Base-by-base conservation (phyloP, 2,329 filamentous ascomycete species). In the Myriangium duriaei region DNA sequence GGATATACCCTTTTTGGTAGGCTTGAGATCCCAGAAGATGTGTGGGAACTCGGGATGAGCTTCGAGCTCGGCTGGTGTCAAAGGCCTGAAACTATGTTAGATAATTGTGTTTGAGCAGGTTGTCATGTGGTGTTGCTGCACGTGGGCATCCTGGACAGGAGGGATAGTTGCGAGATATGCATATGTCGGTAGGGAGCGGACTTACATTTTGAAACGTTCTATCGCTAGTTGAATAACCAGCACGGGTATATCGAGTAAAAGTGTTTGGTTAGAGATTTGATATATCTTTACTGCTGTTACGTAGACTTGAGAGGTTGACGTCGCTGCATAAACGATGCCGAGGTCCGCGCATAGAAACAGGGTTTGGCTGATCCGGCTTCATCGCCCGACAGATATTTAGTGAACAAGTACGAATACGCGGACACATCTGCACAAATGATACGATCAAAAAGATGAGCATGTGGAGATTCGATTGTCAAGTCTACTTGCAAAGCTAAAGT, bases 21-120 rank as follows among this genome's bases (percentile, higher is more conserved):
- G 78, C 49, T 76, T 68, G 14, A 92, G 71, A 17, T 72, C 64
- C 79, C 79, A 87, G 57, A 76, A 64, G 2, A 74, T 71, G 33
- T 79, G 71, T 3, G 69, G 62, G 49, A 73, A 87, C 34, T 81
- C 74, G 1, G 79, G 77, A 50, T 81, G 78, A 30, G 68, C 60
- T 44, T 72, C 56, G 19, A 79, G 71, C 51, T 81, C 69, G 24
- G 69, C 70, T 4, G 67, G 64, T 3, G 69, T 70, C 41, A 68
- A 47, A 37, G 63, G 61, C 42, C 44, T 39, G 34, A 11, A 26
- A 26, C 21, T 26, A 26, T 7, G n/a, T 26, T n/a, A 26, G 21
- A 7, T 7, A 26, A 7, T 26, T 7, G 21, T 26, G 21, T 7
- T 7, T 7, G n/a, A 26, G 7, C 7, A 26, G 21, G 7, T 26